Evolutionary conservation across 2,329 filamentous ascomycete species (phyloP).

Genomic region (Aspergillus felis): DNA sequence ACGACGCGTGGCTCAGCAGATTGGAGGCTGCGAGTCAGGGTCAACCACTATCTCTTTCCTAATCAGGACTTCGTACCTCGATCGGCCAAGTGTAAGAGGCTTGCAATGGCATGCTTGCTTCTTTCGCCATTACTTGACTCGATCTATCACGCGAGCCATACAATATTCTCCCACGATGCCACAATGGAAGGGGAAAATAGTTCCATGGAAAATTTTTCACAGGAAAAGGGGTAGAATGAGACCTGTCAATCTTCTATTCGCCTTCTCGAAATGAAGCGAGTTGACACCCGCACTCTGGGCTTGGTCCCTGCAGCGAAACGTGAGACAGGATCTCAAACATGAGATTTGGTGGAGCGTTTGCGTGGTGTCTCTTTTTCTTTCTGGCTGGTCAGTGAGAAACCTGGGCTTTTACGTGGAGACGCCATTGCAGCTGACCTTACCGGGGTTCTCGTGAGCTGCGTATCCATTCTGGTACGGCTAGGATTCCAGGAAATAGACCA

Average conservation of each 20-base stretch:
- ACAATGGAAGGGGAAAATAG: not conserved
- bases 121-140: not conserved
- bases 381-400: not conserved
- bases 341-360: slow-evolving; percentile 6
- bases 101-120: not conserved
- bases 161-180: not conserved
- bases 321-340: slow-evolving; percentile 10
- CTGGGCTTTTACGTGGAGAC: not conserved
- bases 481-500: not conserved
- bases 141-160: not conserved
- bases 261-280: slow-evolving; percentile 3
- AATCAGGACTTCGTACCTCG: not conserved
- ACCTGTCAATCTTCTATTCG: slow-evolving; percentile 12
- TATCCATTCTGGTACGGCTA: not conserved
- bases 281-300: slow-evolving; percentile 2
- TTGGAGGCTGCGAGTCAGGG: not conserved
- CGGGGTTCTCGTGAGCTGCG: not conserved
- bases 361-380: not conserved
- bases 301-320: slow-evolving; percentile 11
- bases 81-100: not conserved
- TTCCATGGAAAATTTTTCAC: not conserved
- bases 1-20: not conserved
- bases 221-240: slow-evolving; percentile 6
- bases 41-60: not conserved
- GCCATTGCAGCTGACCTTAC: not conserved